Evolutionary conservation across 78 protist genomes (phyloP).

Genomic region (Monosiga brevicollis): DNA sequence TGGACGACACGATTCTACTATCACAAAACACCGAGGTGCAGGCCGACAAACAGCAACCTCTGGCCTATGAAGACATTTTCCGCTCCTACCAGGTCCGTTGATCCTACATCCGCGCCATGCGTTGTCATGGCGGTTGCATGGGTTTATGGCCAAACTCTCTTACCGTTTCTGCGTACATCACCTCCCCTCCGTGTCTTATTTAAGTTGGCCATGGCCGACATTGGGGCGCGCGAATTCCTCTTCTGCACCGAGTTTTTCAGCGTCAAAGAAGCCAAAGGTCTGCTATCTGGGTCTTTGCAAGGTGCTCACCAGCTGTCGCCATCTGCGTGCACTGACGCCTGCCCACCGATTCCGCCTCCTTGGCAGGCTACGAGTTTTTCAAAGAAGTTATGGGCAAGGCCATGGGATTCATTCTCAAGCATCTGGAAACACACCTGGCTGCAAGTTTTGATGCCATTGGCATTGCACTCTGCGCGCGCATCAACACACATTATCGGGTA

Average conservation of each 20-base stretch:
- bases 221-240: not conserved
- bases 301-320: no score
- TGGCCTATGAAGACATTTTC: conserved; percentile 10
- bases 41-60: not conserved
- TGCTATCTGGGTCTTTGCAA: not conserved
- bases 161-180: no score
- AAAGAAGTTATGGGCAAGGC: not conserved
- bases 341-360: no score
- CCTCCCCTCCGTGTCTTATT: no score
- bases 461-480: not conserved
- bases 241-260: conserved; percentile 13
- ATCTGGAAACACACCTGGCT: not conserved
- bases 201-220: conserved; percentile 6
- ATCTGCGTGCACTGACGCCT: no score
- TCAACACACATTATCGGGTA: not conserved
- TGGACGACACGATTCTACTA: not conserved
- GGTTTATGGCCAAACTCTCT: no score
- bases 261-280: not conserved
- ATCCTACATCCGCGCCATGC: no score
- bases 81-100: not conserved
- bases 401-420: not conserved
- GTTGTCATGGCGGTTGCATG: no score
- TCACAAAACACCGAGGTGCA: not conserved
- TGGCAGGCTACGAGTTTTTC: no score
- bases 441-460: conserved; percentile 6